A percentile compares a stretch with the other conserved stretches of the same genome.
Conservation (phyloP, 345 rosid genomes). For the Geranium brycei region DNA sequence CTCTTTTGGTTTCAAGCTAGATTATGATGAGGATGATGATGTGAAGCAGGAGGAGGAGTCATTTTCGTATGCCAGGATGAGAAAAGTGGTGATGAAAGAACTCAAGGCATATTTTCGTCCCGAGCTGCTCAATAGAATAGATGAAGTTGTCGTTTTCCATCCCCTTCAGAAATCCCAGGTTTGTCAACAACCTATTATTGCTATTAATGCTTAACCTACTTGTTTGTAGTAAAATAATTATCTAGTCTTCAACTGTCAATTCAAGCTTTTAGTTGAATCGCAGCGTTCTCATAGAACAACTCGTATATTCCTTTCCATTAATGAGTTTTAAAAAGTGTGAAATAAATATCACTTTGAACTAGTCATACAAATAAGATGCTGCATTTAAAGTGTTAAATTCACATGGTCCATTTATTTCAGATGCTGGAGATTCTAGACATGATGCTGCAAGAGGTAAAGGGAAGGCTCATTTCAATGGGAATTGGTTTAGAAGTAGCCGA, state of each 20-base stretch:
- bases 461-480: conserved; percentile 61
- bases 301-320: too few relatives aligned
- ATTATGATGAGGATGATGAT: conserved; percentile 16
- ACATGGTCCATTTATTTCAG: conserved; percentile 24
- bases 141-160: conserved; percentile 79
- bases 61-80: conserved; percentile 63
- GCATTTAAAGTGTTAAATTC: neutral
- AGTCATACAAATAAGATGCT: neutral
- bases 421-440: conserved; percentile 63
- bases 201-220: neutral
- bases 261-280: too few relatives aligned
- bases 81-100: conserved; percentile 68
- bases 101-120: conserved; percentile 87
- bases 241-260: too few relatives aligned
- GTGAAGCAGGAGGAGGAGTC: conserved; percentile 11
- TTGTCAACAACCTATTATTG: conserved; percentile 9
- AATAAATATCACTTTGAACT: too few relatives aligned
- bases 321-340: too few relatives aligned
- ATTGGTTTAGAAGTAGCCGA: conserved; percentile 77
- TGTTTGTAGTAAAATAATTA: too few relatives aligned
- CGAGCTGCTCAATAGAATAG: conserved; percentile 87
- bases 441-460: conserved; percentile 80
- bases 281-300: too few relatives aligned
- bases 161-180: conserved; percentile 85
- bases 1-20: conserved; percentile 46